Evolutionary conservation across 1,139 yeast species (phyloP).

Genomic region (Suhomyces anneliseae): DNA sequence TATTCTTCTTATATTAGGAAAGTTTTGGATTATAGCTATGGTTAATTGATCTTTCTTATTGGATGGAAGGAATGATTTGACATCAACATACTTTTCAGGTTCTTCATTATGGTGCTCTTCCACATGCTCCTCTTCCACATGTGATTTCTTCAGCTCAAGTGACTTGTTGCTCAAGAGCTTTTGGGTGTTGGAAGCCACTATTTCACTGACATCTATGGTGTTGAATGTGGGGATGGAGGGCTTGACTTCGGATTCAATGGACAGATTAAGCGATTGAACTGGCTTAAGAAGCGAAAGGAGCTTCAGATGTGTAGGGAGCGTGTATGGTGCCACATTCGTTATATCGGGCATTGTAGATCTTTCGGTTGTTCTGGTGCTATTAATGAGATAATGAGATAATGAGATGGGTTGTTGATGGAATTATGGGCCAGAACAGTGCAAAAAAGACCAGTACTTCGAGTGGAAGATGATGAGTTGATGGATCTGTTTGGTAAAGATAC

Average conservation of each 20-base stretch:
- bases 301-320: slow-evolving; percentile 15
- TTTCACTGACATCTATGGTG: slow-evolving; percentile 23
- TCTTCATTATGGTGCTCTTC: slow-evolving; percentile 7
- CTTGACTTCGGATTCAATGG: slow-evolving; percentile 5
- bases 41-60: slow-evolving; percentile 40
- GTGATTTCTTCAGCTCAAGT: slow-evolving; percentile 2
- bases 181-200: slow-evolving; percentile 24
- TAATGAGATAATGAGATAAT: too few relatives aligned
- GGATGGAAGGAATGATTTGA: slow-evolving; percentile 30
- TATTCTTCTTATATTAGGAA: slow-evolving; percentile 31
- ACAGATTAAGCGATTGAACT: slow-evolving; percentile 1
- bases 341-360: slow-evolving; percentile 6
- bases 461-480: too few relatives aligned
- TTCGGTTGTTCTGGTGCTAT: too few relatives aligned
- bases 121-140: slow-evolving; percentile 16
- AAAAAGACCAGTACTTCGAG: too few relatives aligned
- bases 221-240: slow-evolving; percentile 23
- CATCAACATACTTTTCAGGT: slow-evolving; percentile 18
- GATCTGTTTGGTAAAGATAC: too few relatives aligned
- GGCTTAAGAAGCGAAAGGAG: slow-evolving; percentile 16
- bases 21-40: slow-evolving; percentile 34
- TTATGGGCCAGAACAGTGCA: too few relatives aligned
- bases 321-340: slow-evolving; percentile 16
- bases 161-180: slow-evolving; percentile 17
- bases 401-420: too few relatives aligned